A percentile compares a stretch with the other conserved stretches of the same genome.
Conservation (phyloP, 2,329 filamentous ascomycete genomes). For the Ophiostoma sp. region DNA sequence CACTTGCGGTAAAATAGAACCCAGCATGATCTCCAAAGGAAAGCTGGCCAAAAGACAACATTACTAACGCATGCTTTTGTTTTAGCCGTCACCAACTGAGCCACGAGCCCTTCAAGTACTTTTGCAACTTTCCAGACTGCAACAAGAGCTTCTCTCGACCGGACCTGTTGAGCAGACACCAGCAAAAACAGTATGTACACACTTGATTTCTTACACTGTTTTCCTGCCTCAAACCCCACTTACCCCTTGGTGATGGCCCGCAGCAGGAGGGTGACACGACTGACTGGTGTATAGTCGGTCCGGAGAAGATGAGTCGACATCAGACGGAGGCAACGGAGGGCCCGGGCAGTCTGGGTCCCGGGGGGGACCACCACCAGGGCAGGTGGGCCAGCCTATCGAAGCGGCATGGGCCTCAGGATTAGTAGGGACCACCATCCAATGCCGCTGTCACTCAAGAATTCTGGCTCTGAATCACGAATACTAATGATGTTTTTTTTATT, state of each 20-base stretch:
- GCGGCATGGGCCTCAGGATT: not conserved
- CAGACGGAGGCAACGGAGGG: not conserved
- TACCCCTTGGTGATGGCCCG: not conserved
- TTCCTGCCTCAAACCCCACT: not conserved
- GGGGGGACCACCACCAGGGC: not conserved
- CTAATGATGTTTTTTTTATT: not conserved
- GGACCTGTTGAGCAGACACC: not conserved
- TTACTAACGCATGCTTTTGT: not conserved
- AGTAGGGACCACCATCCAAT: not conserved
- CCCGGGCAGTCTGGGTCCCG: not conserved
- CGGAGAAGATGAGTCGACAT: not conserved
- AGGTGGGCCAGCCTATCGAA: not conserved
- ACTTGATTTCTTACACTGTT: not conserved
- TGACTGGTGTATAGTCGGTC: slow-evolving; percentile 8
- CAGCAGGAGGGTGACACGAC: slow-evolving; percentile 1
- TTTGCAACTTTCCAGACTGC: not conserved
- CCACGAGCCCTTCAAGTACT: slow-evolving; percentile 1
- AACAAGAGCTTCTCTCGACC: slow-evolving; percentile 1
- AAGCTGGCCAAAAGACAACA: not conserved
- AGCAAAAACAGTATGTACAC: slow-evolving; percentile 6
- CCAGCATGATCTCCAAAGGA: too few species aligned
- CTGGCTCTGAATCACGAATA: too few species aligned
- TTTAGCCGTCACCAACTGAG: slow-evolving; percentile 9
- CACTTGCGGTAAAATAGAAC: slow-evolving; percentile 6
- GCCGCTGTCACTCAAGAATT: not conserved